These are phyloP conservation scores for Physcomitrium patens DNA, from an alignment of 225 moss, liverwort and hornwort genomes.

Conservation along the genomic window DNA sequence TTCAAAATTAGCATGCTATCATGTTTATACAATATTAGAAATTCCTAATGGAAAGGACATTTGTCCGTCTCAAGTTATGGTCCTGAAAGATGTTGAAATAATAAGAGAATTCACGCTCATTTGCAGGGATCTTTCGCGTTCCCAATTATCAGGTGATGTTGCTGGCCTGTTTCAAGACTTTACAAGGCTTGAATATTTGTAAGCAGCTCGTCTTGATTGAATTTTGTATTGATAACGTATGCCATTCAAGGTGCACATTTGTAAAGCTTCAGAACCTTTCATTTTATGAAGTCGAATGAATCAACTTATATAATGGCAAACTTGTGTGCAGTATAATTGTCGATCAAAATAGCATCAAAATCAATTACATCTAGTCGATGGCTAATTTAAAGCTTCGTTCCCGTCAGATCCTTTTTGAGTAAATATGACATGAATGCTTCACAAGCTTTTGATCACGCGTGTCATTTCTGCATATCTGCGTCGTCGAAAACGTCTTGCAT, in stretches of 20 bases:
- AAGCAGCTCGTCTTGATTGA: conserved; percentile 40
- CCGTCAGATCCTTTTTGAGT: neutral
- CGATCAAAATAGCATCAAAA: conserved; percentile 3
- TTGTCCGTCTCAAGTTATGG: neutral
- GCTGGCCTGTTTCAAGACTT: conserved; percentile 49
- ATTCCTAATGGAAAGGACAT: neutral
- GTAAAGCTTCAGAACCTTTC: neutral
- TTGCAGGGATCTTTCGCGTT: conserved; percentile 68
- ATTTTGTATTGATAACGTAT: neutral
- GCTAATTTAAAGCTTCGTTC: conserved; percentile 11
- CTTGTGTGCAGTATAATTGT: conserved; percentile 2
- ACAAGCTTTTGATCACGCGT: neutral
- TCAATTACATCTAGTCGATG: neutral
- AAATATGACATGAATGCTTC: conserved; percentile 7
- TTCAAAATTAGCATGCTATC: conserved; percentile 15
- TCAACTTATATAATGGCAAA: neutral
- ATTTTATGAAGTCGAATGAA: neutral
- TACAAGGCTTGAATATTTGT: conserved; percentile 56
- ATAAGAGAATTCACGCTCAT: conserved; percentile 19
- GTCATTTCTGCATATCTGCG: neutral
- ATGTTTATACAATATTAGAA: neutral
- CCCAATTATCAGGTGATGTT: conserved; percentile 48
- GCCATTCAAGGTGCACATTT: conserved; percentile 4
- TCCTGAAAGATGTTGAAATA: neutral
- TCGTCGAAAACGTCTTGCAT: conserved; percentile 4